Percentiles rank a stretch among this genome's conserved stretches.
These are phyloP conservation scores for Orychophragmus violaceus DNA, from an alignment of 345 rosid genomes.

Conservation along the genomic window DNA sequence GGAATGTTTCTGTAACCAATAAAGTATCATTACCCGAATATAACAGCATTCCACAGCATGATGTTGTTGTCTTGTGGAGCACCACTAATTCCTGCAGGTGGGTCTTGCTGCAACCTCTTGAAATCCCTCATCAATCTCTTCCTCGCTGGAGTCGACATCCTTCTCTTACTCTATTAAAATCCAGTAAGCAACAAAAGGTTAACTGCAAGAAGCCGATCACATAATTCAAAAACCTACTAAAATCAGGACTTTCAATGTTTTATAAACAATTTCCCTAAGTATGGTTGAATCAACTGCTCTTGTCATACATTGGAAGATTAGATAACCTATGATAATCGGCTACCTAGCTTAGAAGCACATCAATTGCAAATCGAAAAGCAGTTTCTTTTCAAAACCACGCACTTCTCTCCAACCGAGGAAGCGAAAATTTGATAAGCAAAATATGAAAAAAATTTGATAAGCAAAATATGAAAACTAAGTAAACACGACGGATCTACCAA, in stretches of 20 bases:
- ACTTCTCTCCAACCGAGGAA: too few relatives aligned
- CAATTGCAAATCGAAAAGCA: background rate
- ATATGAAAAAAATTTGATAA: background rate
- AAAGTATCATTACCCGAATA: slow-evolving; percentile 42
- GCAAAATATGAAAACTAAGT: background rate
- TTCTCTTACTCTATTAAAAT: slow-evolving; percentile 25
- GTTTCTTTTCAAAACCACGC: background rate
- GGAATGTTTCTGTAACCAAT: background rate
- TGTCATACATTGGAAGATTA: background rate
- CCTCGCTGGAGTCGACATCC: slow-evolving; percentile 65
- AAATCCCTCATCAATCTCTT: slow-evolving; percentile 74
- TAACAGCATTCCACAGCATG: slow-evolving; percentile 72
- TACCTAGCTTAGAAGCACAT: background rate
- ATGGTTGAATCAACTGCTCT: background rate
- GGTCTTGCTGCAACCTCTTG: slow-evolving; percentile 69
- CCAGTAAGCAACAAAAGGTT: background rate
- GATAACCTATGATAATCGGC: background rate
- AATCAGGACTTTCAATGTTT: background rate
- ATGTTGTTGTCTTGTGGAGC: slow-evolving; percentile 69
- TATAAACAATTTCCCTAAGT: background rate
- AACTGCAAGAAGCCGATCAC: background rate
- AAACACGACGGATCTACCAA: slow-evolving; percentile 15
- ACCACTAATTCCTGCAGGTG: slow-evolving; percentile 72
- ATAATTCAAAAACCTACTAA: background rate
- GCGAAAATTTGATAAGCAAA: background rate